Evolutionary conservation across 306 rosid species (phyloP).

Genomic region (Arachis stenosperma): DNA sequence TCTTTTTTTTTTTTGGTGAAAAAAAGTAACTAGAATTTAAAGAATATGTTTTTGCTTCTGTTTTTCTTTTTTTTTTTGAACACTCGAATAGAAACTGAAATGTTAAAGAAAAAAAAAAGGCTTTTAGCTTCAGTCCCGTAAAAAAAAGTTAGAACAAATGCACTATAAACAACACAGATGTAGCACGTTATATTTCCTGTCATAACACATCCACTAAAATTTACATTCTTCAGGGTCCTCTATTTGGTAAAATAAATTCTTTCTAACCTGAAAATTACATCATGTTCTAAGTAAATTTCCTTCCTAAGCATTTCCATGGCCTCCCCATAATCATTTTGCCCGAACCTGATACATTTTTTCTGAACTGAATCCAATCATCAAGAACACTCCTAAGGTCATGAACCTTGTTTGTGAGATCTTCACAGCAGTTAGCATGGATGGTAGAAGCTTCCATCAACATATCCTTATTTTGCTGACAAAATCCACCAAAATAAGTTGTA

Average conservation of each 20-base stretch:
- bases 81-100: too few species aligned
- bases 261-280: background rate
- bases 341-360: conserved; percentile 10
- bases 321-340: conserved; percentile 38
- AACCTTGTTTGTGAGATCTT: conserved; percentile 51
- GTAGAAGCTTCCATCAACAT: conserved; percentile 40
- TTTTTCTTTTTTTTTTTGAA: too few species aligned
- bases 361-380: conserved; percentile 54
- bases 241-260: background rate
- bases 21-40: too few species aligned
- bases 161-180: background rate
- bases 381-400: conserved; percentile 62
- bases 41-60: too few species aligned
- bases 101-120: too few species aligned
- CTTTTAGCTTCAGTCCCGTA: too few species aligned
- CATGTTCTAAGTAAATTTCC: conserved; percentile 4
- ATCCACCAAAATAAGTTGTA: conserved; percentile 47
- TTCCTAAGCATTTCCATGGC: conserved; percentile 51
- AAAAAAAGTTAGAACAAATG: too few species aligned
- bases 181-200: conserved; percentile 1
- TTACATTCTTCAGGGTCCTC: background rate
- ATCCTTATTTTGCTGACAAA: conserved; percentile 46
- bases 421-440: conserved; percentile 61
- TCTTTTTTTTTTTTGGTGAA: too few species aligned
- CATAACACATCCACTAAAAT: background rate